Evolutionary conservation across 2,329 filamentous ascomycete genomes (phyloP).

Genomic region (Mariannaea sp.): DNA sequence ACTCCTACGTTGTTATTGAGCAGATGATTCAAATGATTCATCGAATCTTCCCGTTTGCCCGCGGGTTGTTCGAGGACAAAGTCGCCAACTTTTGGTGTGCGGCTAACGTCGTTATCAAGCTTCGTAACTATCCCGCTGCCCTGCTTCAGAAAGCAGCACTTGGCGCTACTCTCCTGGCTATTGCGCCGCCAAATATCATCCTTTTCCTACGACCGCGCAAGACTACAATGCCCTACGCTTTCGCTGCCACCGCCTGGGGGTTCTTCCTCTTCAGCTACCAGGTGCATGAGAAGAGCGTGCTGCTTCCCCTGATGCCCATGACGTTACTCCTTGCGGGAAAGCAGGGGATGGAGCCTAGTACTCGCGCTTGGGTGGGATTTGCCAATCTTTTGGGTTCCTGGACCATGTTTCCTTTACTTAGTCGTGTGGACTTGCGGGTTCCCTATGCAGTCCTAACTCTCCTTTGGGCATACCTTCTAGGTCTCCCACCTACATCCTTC

Average conservation of each 20-base stretch:
- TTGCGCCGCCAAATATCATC: slow-evolving; percentile 77
- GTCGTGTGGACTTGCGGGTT: slow-evolving; percentile 79
- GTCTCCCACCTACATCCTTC: slow-evolving; percentile 78
- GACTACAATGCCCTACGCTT: slow-evolving; percentile 75
- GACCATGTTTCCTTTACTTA: slow-evolving; percentile 92
- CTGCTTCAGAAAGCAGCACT: slow-evolving; percentile 79
- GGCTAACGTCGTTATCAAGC: slow-evolving; percentile 85
- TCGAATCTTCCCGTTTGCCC: slow-evolving; percentile 92
- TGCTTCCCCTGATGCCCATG: slow-evolving; percentile 92
- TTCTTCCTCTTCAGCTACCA: slow-evolving; percentile 99
- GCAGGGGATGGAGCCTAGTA: slow-evolving; percentile 75
- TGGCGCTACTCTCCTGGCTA: slow-evolving; percentile 73
- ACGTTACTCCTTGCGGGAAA: slow-evolving; percentile 81
- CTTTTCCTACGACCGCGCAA: slow-evolving; percentile 80
- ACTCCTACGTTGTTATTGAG: slow-evolving; percentile 75
- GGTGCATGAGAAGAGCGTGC: slow-evolving; percentile 96
- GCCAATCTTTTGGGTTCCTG: slow-evolving; percentile 87
- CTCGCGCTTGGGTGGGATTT: slow-evolving; percentile 92
- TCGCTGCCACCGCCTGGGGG: slow-evolving; percentile 88
- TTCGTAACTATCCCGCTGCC: slow-evolving; percentile 72
- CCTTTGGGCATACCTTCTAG: slow-evolving; percentile 90
- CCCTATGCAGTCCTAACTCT: slow-evolving; percentile 85
- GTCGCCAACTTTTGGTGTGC: slow-evolving; percentile 99
- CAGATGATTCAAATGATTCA: slow-evolving; percentile 85
- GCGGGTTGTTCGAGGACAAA: slow-evolving; percentile 98